Conservation (phyloP, 441 rosid species). For the Populus hybrid region DNA sequence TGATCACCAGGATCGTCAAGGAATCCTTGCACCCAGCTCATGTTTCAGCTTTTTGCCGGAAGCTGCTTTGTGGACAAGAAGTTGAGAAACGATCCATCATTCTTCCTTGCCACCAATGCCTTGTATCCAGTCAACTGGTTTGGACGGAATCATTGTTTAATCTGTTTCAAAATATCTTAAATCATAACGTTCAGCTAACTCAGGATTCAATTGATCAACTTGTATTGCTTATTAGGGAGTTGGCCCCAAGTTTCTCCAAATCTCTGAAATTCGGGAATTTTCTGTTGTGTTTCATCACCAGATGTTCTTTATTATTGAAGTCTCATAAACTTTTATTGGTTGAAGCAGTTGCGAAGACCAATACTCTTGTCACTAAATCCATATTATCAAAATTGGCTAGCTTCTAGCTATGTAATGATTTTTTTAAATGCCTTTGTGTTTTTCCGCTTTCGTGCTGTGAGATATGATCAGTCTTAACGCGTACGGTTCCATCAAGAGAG, state of each 20-base stretch:
- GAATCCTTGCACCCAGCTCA: constrained; percentile 79
- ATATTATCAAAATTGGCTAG: constrained; percentile 53
- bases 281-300: constrained; percentile 49
- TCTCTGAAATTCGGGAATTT: constrained; percentile 77
- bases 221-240: constrained; percentile 33
- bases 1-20: constrained; percentile 50
- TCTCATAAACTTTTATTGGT: constrained; percentile 45
- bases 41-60: constrained; percentile 66
- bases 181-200: constrained; percentile 48
- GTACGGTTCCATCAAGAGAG: too few species aligned
- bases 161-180: constrained; percentile 59
- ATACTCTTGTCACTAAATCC: constrained; percentile 65
- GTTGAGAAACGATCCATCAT: constrained; percentile 39
- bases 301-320: constrained; percentile 41
- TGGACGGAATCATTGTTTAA: constrained; percentile 75
- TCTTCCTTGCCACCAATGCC: constrained; percentile 56
- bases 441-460: background rate
- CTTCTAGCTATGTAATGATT: constrained; percentile 31
- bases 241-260: constrained; percentile 46
- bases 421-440: too few species aligned
- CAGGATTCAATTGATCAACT: constrained; percentile 61
- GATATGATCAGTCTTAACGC: background rate
- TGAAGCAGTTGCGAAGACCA: constrained; percentile 54
- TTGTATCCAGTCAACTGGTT: constrained; percentile 49
- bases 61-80: constrained; percentile 54